Evolutionary conservation across 2,329 filamentous ascomycete genomes (phyloP).

Genomic region (Neofusicoccum kwambonambiense): DNA sequence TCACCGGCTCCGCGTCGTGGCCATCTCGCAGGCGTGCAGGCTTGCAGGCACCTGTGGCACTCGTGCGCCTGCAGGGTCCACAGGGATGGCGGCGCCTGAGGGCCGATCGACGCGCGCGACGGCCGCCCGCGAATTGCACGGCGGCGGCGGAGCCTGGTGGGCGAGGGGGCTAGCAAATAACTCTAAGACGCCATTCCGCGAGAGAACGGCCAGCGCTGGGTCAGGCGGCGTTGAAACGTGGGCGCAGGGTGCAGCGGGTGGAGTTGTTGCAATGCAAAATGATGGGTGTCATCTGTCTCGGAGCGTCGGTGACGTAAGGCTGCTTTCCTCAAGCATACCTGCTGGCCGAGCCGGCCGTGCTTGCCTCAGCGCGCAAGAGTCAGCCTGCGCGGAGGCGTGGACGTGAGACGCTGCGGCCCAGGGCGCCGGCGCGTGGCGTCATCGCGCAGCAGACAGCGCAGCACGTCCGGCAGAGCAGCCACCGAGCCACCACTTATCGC

Average conservation of each 20-base stretch:
- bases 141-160: background rate
- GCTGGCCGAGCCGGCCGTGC: background rate
- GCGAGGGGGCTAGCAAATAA: constrained; percentile 1
- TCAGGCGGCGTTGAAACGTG: constrained; percentile 8
- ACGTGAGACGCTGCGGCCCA: background rate
- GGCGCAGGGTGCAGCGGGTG: constrained; percentile 12
- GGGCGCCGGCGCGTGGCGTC: background rate
- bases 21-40: constrained; percentile 4
- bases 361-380: constrained; percentile 4
- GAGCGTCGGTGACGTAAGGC: background rate
- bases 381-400: constrained; percentile 3
- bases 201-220: background rate
- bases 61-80: constrained; percentile 14
- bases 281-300: constrained; percentile 9
- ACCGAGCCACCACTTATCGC: constrained; percentile 15
- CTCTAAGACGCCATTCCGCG: constrained; percentile 11
- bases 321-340: background rate
- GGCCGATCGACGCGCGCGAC: constrained; percentile 9
- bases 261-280: constrained; percentile 12
- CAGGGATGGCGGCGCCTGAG: constrained; percentile 13
- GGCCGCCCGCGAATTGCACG: constrained; percentile 6
- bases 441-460: constrained; percentile 9
- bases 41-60: background rate
- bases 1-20: constrained; percentile 8
- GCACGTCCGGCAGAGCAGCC: constrained; percentile 13